Evolutionary conservation across 805 yeast genomes (phyloP), one percentile per base, ranked within the genome.

Genomic region (Isabelozyma gotoi): DNA sequence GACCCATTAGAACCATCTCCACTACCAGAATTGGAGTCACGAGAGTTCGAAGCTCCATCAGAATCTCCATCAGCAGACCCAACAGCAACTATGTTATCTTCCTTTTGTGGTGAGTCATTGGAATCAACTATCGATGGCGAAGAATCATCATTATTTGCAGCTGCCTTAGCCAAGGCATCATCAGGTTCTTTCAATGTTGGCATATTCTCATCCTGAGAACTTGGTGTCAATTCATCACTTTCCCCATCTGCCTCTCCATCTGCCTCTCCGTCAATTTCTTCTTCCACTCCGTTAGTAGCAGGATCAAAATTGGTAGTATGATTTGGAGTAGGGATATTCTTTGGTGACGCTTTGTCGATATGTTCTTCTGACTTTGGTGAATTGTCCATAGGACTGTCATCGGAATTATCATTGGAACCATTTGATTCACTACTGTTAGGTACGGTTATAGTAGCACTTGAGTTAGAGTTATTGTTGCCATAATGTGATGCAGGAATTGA

Each of bases 1-100:
- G 48, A 39, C 10, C 38, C 44, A 4, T 42, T 38, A 7, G 45
- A 42, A 21, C 39, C 42, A 39, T 38, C 38, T 33, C 7, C 42
- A 29, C 17, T 36, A 33, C 33, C 47, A 12, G 35, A 33, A 8
- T 33, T 17, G 14, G 35, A 15, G 14, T 10, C 19, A 3, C 19
- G 17, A 3, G 35, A 33, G 2, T 33, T 10, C 4, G 7, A 15
- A 2, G 35, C 35, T 33, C 35, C 35, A 14, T 33, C 19, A 33
- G 35, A 33, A 11, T 33, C 35, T 11, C 19, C 35, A 10, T 17
- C 35, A 8, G 35, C 19, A 4, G 19, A 17, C 11, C 19, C 35
- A 11, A 15, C 35, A 14, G 35, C 11, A 11, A n/a, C n/a, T n/a
- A 24, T 24, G 12, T 24, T 24, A n/a, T 24, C 29, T 10, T 24